Base-by-base conservation (phyloP, 495 filamentous ascomycete genomes). In the Xylaria grammica region DNA sequence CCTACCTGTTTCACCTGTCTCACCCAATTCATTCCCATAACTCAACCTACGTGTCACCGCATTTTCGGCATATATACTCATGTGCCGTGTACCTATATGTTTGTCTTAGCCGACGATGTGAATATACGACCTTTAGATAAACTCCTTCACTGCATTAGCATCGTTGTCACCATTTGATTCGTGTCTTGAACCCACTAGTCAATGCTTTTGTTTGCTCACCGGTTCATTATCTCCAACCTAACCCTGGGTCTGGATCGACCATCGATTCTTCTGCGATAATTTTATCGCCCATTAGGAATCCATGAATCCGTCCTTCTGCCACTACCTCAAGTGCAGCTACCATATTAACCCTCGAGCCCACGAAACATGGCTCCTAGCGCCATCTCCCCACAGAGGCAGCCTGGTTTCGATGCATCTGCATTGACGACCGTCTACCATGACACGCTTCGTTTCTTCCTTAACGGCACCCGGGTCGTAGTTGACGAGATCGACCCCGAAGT, bases 401-500 rank as follows among this genome's bases (percentile, higher is more conserved):
- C 72, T 17, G 67, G 60, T 10, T 38, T 71, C 27, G 57, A 57
- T n/a, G 24, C 65, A 4, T 51, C 56, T 45, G 56, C 57, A 8
- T 67, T 83, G 45, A 81, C 72, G 7, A 79, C 77, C 0, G 63
- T 66, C 51, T 83, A 76, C 57, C 75, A 82, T 56, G 77, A 83
- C 53, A 80, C 77, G 10, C 86, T 97, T 52, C 85, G 87, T 1
- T 97, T 99, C 80, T 97, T 93, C 76, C 87, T 99, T 32, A 99
- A 99, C 74, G 94, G 94, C 59, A 95, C 95, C n/a, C 91, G 90
- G 62, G 90, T 97, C 48, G 82, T 86, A 1, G 81, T 98, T 8
- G 92, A 96, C 65, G 85, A 90, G 0, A 80, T 91, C 62, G 91
- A 97, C 71, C 94, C 94, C 0, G 94, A 97, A 69, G 79, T 95